Evolutionary conservation across 257 asterid species (phyloP).

Genomic region (Ajuga chamaepitys): DNA sequence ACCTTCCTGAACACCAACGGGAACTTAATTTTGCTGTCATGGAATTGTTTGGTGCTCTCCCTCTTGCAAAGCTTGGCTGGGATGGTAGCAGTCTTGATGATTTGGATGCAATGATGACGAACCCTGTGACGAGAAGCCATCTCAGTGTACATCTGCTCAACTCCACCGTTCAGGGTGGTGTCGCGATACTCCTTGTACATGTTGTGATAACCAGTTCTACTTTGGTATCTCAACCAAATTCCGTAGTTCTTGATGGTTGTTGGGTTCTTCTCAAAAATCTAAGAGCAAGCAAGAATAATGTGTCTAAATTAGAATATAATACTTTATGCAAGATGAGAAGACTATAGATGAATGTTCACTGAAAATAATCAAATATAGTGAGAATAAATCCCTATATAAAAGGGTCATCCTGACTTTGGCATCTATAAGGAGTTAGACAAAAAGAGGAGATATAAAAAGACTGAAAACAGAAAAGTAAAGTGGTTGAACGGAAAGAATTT

Average conservation of each 20-base stretch:
- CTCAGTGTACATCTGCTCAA: conserved; percentile 91
- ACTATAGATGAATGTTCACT: too few species aligned
- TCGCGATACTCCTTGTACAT: conserved; percentile 95
- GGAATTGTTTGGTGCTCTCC: conserved; percentile 82
- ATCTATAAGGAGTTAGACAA: background rate
- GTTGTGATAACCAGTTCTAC: conserved; percentile 85
- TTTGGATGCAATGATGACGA: conserved; percentile 77
- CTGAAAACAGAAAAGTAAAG: too few species aligned
- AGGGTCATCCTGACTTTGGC: background rate
- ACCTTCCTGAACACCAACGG: conserved; percentile 66
- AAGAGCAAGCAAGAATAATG: background rate
- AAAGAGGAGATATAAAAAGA: background rate
- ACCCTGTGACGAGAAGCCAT: conserved; percentile 97
- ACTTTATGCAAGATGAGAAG: background rate
- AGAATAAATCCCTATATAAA: background rate
- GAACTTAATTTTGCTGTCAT: conserved; percentile 72
- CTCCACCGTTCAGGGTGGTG: conserved; percentile 80
- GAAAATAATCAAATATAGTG: background rate
- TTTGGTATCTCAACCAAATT: conserved; percentile 84
- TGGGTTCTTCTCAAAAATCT: conserved; percentile 89
- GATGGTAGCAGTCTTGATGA: conserved; percentile 83
- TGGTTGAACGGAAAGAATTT: background rate
- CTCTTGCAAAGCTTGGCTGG: conserved; percentile 91
- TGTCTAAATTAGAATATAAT: background rate
- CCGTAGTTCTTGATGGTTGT: conserved; percentile 85